These are phyloP conservation scores for Sungouiella blattae DNA, from an alignment of 805 yeast species.

Conservation along the genomic window DNA sequence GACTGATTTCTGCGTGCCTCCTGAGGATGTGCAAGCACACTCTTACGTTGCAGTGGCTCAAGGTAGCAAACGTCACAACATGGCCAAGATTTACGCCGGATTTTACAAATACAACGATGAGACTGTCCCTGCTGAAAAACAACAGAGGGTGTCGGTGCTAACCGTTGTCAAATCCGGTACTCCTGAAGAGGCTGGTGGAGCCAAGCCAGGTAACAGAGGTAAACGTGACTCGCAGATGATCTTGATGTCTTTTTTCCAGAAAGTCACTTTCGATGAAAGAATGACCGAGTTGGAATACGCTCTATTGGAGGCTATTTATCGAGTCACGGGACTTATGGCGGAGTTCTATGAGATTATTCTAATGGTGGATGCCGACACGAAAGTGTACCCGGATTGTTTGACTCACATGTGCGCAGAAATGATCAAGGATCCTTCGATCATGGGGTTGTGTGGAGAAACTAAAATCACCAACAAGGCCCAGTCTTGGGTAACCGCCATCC, in stretches of 20 bases:
- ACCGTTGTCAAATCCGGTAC: conserved; percentile 86
- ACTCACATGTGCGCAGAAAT: conserved; percentile 89
- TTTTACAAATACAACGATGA: conserved; percentile 80
- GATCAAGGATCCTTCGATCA: conserved; percentile 79
- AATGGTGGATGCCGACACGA: conserved; percentile 95
- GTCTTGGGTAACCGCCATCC: conserved; percentile 90
- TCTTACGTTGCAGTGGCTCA: conserved; percentile 95
- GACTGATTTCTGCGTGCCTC: conserved; percentile 62
- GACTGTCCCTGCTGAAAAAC: conserved; percentile 75
- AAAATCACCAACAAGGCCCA: conserved; percentile 79
- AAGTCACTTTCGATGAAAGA: conserved; percentile 85
- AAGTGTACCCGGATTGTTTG: conserved; percentile 79
- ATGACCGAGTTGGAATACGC: conserved; percentile 89
- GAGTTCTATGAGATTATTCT: conserved; percentile 76
- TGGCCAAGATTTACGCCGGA: conserved; percentile 96
- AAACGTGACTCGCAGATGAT: conserved; percentile 92
- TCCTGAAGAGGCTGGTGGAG: conserved; percentile 63
- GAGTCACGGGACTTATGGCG: conserved; percentile 80
- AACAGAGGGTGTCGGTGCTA: conserved; percentile 79
- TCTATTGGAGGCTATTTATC: conserved; percentile 70
- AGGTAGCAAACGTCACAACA: conserved; percentile 92
- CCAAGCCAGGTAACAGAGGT: conserved; percentile 89
- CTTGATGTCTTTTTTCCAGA: conserved; percentile 85
- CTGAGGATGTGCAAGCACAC: conserved; percentile 72
- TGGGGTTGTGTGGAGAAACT: conserved; percentile 96